A percentile compares a stretch with the other conserved stretches of the same genome.
Conservation (phyloP, 345 rosid genomes). For the Erodium maritimum region DNA sequence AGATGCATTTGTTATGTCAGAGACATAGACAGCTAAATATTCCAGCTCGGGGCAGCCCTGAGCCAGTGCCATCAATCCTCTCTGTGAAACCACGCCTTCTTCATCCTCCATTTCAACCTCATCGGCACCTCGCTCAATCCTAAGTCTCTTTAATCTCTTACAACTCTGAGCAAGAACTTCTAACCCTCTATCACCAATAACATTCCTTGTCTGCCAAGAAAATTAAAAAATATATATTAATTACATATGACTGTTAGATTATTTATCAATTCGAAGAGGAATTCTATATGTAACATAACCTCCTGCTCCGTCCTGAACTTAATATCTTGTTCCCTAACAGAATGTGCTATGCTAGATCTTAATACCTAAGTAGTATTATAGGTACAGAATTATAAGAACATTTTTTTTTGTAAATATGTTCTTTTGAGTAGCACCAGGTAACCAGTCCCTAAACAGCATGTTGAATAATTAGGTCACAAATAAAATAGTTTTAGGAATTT, state of each 20-base stretch:
- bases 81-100: conserved; percentile 74
- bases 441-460: too few species aligned
- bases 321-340: too few species aligned
- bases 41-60: conserved; percentile 73
- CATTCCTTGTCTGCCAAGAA: conserved; percentile 75
- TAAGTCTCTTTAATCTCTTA: conserved; percentile 64
- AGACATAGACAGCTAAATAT: conserved; percentile 75
- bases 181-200: conserved; percentile 83
- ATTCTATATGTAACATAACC: too few species aligned
- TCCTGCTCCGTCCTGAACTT: too few species aligned
- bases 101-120: conserved; percentile 81
- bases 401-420: too few species aligned
- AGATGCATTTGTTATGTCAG: conserved; percentile 70
- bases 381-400: too few species aligned
- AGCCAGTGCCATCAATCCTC: conserved; percentile 75
- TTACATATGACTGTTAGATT: not conserved
- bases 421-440: too few species aligned
- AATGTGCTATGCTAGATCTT: too few species aligned
- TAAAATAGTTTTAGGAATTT: too few species aligned
- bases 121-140: conserved; percentile 90
- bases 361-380: too few species aligned
- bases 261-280: too few species aligned
- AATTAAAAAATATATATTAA: not conserved
- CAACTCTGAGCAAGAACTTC: conserved; percentile 71
- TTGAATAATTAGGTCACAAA: too few species aligned